Evolutionary conservation across 345 rosid species (phyloP), one percentile per base, ranked within the genome.

Genomic region (Camelina sativa): DNA sequence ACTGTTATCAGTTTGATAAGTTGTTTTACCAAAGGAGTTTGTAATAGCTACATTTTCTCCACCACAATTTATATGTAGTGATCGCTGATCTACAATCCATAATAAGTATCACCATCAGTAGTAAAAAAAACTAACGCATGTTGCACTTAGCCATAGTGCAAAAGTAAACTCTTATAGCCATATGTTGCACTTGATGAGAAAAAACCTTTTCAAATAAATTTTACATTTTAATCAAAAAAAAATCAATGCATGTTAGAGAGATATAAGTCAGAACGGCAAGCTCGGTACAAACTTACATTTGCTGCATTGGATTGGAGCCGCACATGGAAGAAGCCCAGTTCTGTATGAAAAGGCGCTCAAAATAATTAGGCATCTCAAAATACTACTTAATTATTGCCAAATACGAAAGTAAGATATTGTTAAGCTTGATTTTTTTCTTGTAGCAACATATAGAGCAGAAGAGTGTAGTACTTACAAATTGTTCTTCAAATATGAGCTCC

Each of bases 11-110:
- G 75, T 47, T 62, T 58, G 38, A 69, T 58, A 58, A 12, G 69
- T 53, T 6, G 54, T 52, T 53, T 53, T 25, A 8, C 41, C 30
- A 28, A 28, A 28, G 30, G 30, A 28, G 30, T 28, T 28, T 28
- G 4, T 60, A 17, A 52, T 23, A 8, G 2, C n/a, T 35, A 76
- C 65, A 63, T 3, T 13, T 63, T 56, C 54, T 70, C 80, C 80
- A 43, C 80, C 76, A 62, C 80, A 76, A 46, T 76, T 76, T 22
- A 76, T 76, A 63, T 76, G 80, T n/a, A 76, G 16, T 1, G 34
- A 69, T 46, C 65, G 76, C 13, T 56, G 58, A 56, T 75, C 73
- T 75, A 64, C 71, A 67, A 48, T 62, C 30, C 13, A 51, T 23
- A 52, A 60, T 0, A 2, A 17, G 3, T 8, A 61, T 76, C 70